A percentile compares a stretch with the other conserved stretches of the same genome.
Evolutionary conservation across 768 basidiomycete species (phyloP).

Genomic region (Trametes cubensis): DNA sequence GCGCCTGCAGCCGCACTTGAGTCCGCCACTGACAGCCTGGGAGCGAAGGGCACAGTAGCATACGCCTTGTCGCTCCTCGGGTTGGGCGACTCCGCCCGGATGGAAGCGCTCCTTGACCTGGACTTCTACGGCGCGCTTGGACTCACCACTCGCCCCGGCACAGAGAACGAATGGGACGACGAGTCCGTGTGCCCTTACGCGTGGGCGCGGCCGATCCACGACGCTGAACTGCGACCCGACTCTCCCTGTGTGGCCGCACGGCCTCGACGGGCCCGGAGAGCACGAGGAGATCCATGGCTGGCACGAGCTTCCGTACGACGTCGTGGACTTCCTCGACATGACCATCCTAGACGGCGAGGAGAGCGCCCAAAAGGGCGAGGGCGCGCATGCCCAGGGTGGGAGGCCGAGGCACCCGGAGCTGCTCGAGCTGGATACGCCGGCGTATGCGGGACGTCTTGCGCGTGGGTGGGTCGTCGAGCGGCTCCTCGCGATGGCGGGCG

Average conservation of each 20-base stretch:
- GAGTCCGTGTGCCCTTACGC: conserved; percentile 69
- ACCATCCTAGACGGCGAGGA: conserved; percentile 20
- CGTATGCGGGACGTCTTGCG: conserved; percentile 73
- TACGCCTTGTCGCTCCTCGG: conserved; percentile 12
- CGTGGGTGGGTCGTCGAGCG: conserved; percentile 75
- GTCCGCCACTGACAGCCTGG: too few species aligned
- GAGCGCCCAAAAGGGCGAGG: conserved; percentile 15
- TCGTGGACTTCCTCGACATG: conserved; percentile 7
- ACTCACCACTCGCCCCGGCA: conserved; percentile 17
- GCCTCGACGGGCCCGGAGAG: conserved; percentile 49
- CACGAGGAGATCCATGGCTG: conserved; percentile 14
- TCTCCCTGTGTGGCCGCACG: conserved; percentile 71
- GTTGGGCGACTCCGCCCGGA: conserved; percentile 3
- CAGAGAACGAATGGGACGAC: conserved; percentile 50
- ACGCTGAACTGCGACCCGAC: conserved; percentile 71
- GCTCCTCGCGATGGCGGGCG: conserved; percentile 79
- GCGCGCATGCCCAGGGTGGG: conserved; percentile 6
- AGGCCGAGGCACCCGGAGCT: conserved; percentile 38
- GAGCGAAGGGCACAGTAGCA: conserved; percentile 7
- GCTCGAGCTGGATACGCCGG: conserved; percentile 79
- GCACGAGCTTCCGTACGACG: conserved; percentile 7
- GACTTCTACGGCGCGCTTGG: conserved; percentile 19
- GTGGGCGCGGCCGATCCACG: conserved; percentile 75
- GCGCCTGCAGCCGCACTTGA: neutral
- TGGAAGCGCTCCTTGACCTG: conserved; percentile 25